A percentile compares a stretch with the other conserved stretches of the same genome.
Conservation (phyloP, 805 yeast genomes). For the Ogataea nitratoaversa region DNA sequence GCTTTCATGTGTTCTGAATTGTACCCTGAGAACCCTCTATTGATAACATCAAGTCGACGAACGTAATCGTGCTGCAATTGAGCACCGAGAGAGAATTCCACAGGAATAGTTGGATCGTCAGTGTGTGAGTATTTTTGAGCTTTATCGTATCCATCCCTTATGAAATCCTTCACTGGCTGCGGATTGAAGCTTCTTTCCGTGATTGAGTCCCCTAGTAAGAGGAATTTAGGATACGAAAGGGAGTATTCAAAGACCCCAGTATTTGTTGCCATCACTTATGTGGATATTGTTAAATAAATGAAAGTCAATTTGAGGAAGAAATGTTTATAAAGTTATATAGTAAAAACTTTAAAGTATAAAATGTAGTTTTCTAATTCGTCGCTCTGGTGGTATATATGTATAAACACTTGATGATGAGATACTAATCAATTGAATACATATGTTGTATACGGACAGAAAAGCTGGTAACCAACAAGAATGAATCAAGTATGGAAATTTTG, state of each 20-base stretch:
- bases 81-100: constrained; percentile 19
- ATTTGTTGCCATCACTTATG: constrained; percentile 12
- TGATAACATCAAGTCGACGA: constrained; percentile 61
- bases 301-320: too few species aligned
- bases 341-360: too few species aligned
- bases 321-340: too few species aligned
- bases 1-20: constrained; percentile 55
- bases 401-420: too few species aligned
- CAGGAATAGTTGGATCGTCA: background rate
- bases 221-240: constrained; percentile 18
- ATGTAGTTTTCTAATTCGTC: too few species aligned
- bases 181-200: constrained; percentile 25
- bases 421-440: too few species aligned
- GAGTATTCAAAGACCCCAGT: constrained; percentile 15
- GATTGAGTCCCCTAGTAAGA: constrained; percentile 30
- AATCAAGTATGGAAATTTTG: too few species aligned
- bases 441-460: too few species aligned
- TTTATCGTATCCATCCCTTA: constrained; percentile 17
- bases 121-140: background rate
- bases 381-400: too few species aligned
- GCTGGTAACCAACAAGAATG: too few species aligned
- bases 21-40: constrained; percentile 75
- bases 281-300: too few species aligned
- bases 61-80: constrained; percentile 36
- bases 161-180: constrained; percentile 16